Percentiles rank a stretch among this genome's conserved stretches.
phyloP scores from a whole-genome alignment of 768 basidiomycete genomes.

The Tephrocybe sp. region DNA sequence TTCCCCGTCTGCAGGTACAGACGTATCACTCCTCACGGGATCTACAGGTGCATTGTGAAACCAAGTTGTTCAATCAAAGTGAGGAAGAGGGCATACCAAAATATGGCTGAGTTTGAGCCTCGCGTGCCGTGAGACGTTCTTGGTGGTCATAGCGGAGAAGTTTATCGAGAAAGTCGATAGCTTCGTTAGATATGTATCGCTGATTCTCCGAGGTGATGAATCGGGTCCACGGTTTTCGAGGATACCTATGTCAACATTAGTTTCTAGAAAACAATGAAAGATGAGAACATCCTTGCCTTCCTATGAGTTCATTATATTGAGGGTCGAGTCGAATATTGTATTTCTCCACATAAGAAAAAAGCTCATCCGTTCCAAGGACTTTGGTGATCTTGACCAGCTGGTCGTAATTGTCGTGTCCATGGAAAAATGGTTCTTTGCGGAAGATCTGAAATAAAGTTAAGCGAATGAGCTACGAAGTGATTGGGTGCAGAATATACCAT shows the following conservation, averaged over 20 bases:
- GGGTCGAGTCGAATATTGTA: constrained; percentile 94
- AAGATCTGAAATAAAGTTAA: constrained; percentile 66
- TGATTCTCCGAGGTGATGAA: constrained; percentile 97
- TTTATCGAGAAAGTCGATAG: constrained; percentile 94
- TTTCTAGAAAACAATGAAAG: neutral
- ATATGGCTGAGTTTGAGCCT: constrained; percentile 91
- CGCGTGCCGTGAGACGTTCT: constrained; percentile 90
- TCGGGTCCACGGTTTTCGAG: constrained; percentile 91
- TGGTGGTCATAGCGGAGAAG: constrained; percentile 96
- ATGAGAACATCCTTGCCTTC: constrained; percentile 48
- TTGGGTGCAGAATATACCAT: constrained; percentile 58
- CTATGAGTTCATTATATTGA: constrained; percentile 94
- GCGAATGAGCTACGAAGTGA: constrained; percentile 9
- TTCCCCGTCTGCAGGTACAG: constrained; percentile 55
- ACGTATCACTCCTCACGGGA: constrained; percentile 53
- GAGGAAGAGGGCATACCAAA: constrained; percentile 56
- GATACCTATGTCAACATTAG: constrained; percentile 55
- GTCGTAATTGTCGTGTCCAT: constrained; percentile 98
- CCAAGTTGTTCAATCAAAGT: constrained; percentile 16
- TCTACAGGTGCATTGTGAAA: constrained; percentile 40
- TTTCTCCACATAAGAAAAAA: constrained; percentile 90
- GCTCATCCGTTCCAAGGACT: constrained; percentile 93
- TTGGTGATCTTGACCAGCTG: constrained; percentile 98
- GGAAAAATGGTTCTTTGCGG: constrained; percentile 99
- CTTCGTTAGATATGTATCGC: constrained; percentile 94